These are phyloP conservation scores for Grosmannia clavigera DNA, from an alignment of 2,329 filamentous ascomycete species.

Conservation along the genomic window DNA sequence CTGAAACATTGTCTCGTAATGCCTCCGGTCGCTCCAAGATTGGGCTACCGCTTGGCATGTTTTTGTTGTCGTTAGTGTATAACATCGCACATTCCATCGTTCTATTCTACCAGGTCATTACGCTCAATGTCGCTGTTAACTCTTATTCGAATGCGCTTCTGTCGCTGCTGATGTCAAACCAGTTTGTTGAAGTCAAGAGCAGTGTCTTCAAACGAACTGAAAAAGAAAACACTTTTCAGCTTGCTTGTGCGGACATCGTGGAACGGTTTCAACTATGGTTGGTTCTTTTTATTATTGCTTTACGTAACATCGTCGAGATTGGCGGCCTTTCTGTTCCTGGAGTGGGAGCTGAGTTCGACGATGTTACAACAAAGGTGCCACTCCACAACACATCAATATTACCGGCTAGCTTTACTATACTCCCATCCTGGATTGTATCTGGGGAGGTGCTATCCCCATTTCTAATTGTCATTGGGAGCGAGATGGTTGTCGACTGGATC, in stretches of 20 bases:
- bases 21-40: constrained; percentile 84
- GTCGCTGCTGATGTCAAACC: constrained; percentile 86
- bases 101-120: constrained; percentile 95
- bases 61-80: constrained; percentile 73
- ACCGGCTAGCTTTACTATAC: constrained; percentile 78
- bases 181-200: constrained; percentile 97
- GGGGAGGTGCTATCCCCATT: constrained; percentile 89
- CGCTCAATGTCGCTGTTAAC: constrained; percentile 94
- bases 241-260: constrained; percentile 92
- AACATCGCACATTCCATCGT: constrained; percentile 79
- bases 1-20: constrained; percentile 81
- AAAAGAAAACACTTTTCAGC: constrained; percentile 92
- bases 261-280: constrained; percentile 97
- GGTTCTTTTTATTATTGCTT: constrained; percentile 90
- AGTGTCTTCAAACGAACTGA: constrained; percentile 98
- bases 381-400: constrained; percentile 62
- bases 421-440: constrained; percentile 65
- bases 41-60: constrained; percentile 80
- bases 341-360: constrained; percentile 33
- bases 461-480: constrained; percentile 82
- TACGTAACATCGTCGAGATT: constrained; percentile 92
- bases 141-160: constrained; percentile 94
- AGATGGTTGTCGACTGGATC: constrained; percentile 93
- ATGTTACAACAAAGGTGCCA: constrained; percentile 42
- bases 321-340: constrained; percentile 62